Conservation (phyloP, 768 basidiomycete genomes). For the Boletus pseudo-olivaceus region DNA sequence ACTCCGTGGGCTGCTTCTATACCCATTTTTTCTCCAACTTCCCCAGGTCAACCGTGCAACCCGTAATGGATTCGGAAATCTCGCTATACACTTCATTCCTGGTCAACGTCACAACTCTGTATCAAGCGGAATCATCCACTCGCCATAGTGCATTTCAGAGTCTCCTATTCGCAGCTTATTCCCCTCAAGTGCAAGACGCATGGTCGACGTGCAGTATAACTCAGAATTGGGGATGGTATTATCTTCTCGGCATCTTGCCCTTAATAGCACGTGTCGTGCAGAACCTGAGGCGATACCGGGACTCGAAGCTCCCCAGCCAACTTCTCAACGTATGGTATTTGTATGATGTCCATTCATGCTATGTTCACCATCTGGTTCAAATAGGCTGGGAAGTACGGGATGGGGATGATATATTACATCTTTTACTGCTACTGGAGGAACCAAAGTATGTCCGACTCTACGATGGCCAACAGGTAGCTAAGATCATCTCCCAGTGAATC, state of each 20-base stretch:
- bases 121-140: background rate
- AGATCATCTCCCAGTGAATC: constrained; percentile 25
- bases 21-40: constrained; percentile 14
- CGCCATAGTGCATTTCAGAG: background rate
- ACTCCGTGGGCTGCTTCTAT: constrained; percentile 74
- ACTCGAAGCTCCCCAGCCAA: constrained; percentile 72
- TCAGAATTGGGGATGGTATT: constrained; percentile 59
- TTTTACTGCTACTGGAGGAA: constrained; percentile 81
- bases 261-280: constrained; percentile 78
- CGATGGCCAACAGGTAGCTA: background rate
- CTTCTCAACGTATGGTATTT: constrained; percentile 70
- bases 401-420: constrained; percentile 60
- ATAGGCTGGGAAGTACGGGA: constrained; percentile 82
- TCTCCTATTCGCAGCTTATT: constrained; percentile 8
- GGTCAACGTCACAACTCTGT: background rate
- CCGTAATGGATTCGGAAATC: background rate
- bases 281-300: constrained; percentile 81
- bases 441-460: constrained; percentile 37
- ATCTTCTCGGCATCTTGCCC: constrained; percentile 61
- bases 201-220: constrained; percentile 42
- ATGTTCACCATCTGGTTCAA: background rate
- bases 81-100: background rate
- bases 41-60: background rate
- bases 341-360: background rate
- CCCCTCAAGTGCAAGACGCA: constrained; percentile 39